A percentile compares a stretch with the other conserved stretches of the same genome.
phyloP scores from a whole-genome alignment of 352 stramenopile genomes.

The Phytopythium vexans region DNA sequence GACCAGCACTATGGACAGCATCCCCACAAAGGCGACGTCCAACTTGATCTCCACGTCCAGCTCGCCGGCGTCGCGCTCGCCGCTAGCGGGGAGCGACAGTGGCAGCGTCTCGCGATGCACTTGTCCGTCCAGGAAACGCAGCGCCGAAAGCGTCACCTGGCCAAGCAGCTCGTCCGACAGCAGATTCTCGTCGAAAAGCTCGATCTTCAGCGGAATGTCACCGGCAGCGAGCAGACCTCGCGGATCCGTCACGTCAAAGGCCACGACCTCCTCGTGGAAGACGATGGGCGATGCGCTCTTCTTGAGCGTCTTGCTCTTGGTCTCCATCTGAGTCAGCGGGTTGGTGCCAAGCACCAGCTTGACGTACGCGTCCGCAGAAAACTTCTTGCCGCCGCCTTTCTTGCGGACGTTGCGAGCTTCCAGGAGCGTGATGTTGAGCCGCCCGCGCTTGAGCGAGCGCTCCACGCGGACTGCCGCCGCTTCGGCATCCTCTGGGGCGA shows the following conservation, averaged over 20 bases:
- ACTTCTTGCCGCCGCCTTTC: constrained; percentile 55
- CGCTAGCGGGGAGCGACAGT: constrained; percentile 37
- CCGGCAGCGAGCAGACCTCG: constrained; percentile 63
- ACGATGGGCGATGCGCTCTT: constrained; percentile 71
- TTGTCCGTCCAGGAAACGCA: constrained; percentile 78
- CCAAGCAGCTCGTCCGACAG: constrained; percentile 85
- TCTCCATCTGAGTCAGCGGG: constrained; percentile 59
- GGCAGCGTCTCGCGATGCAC: constrained; percentile 55
- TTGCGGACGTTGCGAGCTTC: constrained; percentile 61
- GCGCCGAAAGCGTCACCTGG: constrained; percentile 56
- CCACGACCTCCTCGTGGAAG: constrained; percentile 85
- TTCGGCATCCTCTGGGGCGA: constrained; percentile 5
- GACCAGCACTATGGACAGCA: constrained; percentile 83
- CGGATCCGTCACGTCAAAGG: constrained; percentile 83
- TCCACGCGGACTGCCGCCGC: constrained; percentile 4
- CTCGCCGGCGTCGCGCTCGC: constrained; percentile 30
- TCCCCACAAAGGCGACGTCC: constrained; percentile 74
- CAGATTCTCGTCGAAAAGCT: constrained; percentile 88
- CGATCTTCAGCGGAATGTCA: constrained; percentile 67
- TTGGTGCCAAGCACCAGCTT: constrained; percentile 76
- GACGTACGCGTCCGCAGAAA: constrained; percentile 79
- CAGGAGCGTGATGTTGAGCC: constrained; percentile 69
- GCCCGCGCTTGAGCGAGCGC: constrained; percentile 42
- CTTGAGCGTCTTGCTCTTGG: constrained; percentile 83
- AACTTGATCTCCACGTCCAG: constrained; percentile 72